Percentiles rank a stretch among this genome's conserved stretches.
phyloP scores from a whole-genome alignment of 768 basidiomycete species.

The Leccinum variicolor region DNA sequence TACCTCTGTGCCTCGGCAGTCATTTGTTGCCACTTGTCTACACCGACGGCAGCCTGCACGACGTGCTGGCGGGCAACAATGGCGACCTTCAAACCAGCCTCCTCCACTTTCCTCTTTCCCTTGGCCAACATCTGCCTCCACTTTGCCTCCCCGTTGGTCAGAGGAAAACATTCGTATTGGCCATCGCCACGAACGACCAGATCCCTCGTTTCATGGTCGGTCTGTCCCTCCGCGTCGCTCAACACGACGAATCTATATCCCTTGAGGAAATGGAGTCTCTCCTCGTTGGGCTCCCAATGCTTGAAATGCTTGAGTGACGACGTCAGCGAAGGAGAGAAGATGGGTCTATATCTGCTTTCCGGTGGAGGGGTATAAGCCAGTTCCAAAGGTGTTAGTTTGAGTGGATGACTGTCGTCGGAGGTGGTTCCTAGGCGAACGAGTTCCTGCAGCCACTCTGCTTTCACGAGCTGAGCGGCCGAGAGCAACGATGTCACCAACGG shows the following conservation, averaged over 20 bases:
- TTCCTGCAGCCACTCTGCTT: constrained; percentile 64
- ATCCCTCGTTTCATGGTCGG: constrained; percentile 47
- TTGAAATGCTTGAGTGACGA: constrained; percentile 47
- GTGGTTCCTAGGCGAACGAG: constrained; percentile 49
- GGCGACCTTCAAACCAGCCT: constrained; percentile 44
- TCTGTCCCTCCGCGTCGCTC: constrained; percentile 51
- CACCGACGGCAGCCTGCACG: constrained; percentile 50
- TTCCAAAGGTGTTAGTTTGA: constrained; percentile 43
- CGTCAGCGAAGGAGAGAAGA: constrained; percentile 49
- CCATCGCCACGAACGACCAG: constrained; percentile 57
- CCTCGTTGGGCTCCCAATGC: constrained; percentile 69
- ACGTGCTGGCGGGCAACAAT: constrained; percentile 49
- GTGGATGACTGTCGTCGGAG: constrained; percentile 31
- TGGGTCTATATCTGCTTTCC: constrained; percentile 55
- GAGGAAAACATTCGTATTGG: constrained; percentile 59
- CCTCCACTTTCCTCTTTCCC: constrained; percentile 44
- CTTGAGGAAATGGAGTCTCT: constrained; percentile 51
- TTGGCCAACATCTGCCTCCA: constrained; percentile 52
- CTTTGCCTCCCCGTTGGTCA: constrained; percentile 45
- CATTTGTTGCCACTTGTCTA: constrained; percentile 52
- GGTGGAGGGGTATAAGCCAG: constrained; percentile 47
- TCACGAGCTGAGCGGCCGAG: constrained; percentile 56
- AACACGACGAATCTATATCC: constrained; percentile 58
- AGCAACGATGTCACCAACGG: constrained; percentile 57
- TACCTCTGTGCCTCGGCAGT: constrained; percentile 51